Conservation (phyloP, 495 filamentous ascomycete species). For the Collariella sp. region DNA sequence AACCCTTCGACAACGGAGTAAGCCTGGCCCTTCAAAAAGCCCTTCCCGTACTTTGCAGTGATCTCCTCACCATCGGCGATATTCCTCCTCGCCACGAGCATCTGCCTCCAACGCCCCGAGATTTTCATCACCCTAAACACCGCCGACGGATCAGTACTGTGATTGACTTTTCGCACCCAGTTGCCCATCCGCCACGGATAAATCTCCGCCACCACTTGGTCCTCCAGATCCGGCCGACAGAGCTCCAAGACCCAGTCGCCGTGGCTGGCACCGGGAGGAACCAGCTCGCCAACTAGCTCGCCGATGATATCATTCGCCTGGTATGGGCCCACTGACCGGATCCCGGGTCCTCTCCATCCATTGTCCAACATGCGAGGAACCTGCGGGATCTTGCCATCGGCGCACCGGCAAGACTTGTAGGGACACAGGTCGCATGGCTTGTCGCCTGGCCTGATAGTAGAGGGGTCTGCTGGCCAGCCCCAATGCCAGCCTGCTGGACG, state of each 20-base stretch:
- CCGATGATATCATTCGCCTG: slow-evolving; percentile 14
- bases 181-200: slow-evolving; percentile 21
- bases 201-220: slow-evolving; percentile 23
- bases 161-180: slow-evolving; percentile 27
- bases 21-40: slow-evolving; percentile 13
- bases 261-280: slow-evolving; percentile 10
- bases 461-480: slow-evolving; percentile 23
- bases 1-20: slow-evolving; percentile 19
- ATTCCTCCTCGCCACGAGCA: slow-evolving; percentile 18
- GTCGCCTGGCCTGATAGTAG: slow-evolving; percentile 1
- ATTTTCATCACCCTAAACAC: slow-evolving; percentile 19
- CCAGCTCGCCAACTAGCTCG: slow-evolving; percentile 25
- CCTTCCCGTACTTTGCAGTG: slow-evolving; percentile 21
- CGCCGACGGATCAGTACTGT: slow-evolving; percentile 16
- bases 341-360: slow-evolving; percentile 12
- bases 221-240: slow-evolving; percentile 18
- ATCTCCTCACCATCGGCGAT: slow-evolving; percentile 24
- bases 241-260: slow-evolving; percentile 20
- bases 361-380: slow-evolving; percentile 20
- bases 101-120: slow-evolving; percentile 19
- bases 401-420: slow-evolving; percentile 15
- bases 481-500: slow-evolving; percentile 16
- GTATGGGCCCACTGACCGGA: slow-evolving; percentile 16
- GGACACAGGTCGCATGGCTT: slow-evolving; percentile 17
- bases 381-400: slow-evolving; percentile 4